These are phyloP conservation scores for Aureobasidium sp. DNA, from an alignment of 2,329 filamentous ascomycete species.

Conservation along the genomic window DNA sequence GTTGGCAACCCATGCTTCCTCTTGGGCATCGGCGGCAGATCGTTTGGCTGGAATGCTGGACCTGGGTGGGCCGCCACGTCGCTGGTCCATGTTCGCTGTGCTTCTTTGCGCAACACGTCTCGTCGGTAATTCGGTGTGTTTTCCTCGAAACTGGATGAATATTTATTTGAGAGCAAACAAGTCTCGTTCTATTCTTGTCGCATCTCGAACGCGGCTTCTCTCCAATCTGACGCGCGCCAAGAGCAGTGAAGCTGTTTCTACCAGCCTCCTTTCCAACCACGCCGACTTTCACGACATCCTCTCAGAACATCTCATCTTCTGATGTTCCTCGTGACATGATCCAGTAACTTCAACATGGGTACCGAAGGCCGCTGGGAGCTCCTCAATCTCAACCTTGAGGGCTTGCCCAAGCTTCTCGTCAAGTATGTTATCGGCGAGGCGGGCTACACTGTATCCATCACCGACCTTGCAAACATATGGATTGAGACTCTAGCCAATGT, in stretches of 20 bases:
- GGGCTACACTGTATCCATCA: slow-evolving; percentile 58
- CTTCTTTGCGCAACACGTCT: neutral
- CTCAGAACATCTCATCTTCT: neutral
- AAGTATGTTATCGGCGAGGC: slow-evolving; percentile 47
- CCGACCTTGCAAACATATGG: slow-evolving; percentile 69
- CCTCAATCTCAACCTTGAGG: slow-evolving; percentile 2
- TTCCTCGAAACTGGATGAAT: neutral
- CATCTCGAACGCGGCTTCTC: neutral
- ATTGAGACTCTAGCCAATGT: slow-evolving; percentile 53
- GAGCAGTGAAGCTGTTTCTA: neutral
- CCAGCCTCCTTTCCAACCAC: neutral
- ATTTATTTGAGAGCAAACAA: neutral
- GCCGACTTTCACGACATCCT: neutral
- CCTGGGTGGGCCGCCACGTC: slow-evolving; percentile 18
- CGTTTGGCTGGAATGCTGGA: slow-evolving; percentile 34
- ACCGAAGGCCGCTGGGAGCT: neutral
- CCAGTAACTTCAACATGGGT: slow-evolving; percentile 23
- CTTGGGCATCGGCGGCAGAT: slow-evolving; percentile 35
- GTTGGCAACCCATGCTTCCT: slow-evolving; percentile 70
- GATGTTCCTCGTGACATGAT: slow-evolving; percentile 20
- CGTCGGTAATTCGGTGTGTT: neutral
- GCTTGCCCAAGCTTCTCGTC: slow-evolving; percentile 48
- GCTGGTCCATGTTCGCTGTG: neutral
- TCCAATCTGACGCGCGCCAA: slow-evolving; percentile 4
- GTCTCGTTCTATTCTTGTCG: neutral